phyloP scores from a whole-genome alignment of 2,329 filamentous ascomycete species.

The Fusarium neocosmosporiellum region DNA sequence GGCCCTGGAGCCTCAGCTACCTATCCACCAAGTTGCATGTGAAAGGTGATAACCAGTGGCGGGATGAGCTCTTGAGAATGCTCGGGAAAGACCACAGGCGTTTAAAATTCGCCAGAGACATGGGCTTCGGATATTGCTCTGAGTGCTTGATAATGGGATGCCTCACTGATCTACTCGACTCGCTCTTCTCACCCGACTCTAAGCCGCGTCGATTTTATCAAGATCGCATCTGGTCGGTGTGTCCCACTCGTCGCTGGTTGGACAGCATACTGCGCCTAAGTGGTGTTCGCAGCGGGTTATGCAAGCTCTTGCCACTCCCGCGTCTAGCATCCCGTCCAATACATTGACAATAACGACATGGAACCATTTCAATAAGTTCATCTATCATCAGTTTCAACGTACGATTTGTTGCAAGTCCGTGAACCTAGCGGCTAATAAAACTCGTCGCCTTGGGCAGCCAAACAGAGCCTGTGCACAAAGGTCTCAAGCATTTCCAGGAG shows the following conservation, averaged over 20 bases:
- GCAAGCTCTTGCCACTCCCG: slow-evolving; percentile 19
- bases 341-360: background rate
- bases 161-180: background rate
- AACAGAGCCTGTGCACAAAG: slow-evolving; percentile 9
- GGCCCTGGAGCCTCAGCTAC: slow-evolving; percentile 2
- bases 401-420: background rate
- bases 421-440: background rate
- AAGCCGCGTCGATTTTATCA: background rate
- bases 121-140: background rate
- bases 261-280: slow-evolving; percentile 25
- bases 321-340: background rate
- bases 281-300: slow-evolving; percentile 26
- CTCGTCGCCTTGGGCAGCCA: background rate
- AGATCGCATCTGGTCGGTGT: background rate
- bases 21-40: slow-evolving; percentile 22
- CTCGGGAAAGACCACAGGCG: background rate
- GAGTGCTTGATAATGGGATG: background rate
- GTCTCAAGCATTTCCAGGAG: background rate
- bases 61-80: background rate
- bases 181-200: background rate
- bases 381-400: slow-evolving; percentile 1
- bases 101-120: background rate
- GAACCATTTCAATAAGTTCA: background rate
- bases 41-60: slow-evolving; percentile 3
- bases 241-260: slow-evolving; percentile 9